Evolutionary conservation across 73 alveolate genomes (phyloP).

Genomic region (Tetrahymena thermophila): DNA sequence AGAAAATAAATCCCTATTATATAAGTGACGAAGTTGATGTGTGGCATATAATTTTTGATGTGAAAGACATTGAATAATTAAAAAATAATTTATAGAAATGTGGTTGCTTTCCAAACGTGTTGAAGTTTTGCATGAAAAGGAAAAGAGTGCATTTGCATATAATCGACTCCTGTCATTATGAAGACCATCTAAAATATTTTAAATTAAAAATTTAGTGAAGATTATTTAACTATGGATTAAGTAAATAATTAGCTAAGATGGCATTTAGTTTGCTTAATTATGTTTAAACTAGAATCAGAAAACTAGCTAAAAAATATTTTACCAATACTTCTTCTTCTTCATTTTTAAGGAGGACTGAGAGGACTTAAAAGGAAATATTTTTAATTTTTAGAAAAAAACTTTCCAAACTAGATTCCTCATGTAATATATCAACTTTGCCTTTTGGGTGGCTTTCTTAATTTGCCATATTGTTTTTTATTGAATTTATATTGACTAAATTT

Average conservation of each 20-base stretch:
- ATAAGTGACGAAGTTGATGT: slow-evolving; percentile 4
- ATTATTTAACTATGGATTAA: too few relatives aligned
- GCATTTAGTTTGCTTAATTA: too few relatives aligned
- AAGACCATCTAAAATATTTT: background rate
- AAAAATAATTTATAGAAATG: background rate
- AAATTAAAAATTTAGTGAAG: too few relatives aligned
- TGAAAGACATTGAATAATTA: slow-evolving; percentile 9
- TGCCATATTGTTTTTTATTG: background rate
- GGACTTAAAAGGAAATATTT: background rate
- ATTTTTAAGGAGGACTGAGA: background rate
- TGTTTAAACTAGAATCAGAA: background rate
- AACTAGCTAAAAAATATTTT: background rate
- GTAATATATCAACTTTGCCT: background rate
- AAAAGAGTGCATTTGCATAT: slow-evolving; percentile 35
- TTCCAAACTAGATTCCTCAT: background rate
- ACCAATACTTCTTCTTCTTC: background rate
- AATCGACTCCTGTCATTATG: background rate
- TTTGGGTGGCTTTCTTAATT: background rate
- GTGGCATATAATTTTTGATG: slow-evolving; percentile 20
- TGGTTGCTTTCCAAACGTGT: slow-evolving; percentile 28
- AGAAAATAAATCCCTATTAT: slow-evolving; percentile 5
- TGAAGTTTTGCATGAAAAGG: slow-evolving; percentile 16
- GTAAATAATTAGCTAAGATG: too few relatives aligned
- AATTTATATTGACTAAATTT: background rate
- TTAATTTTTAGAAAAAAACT: background rate